Evolutionary conservation across 768 basidiomycete species (phyloP), one percentile per base, ranked within the genome.

Genomic region (Mycena galopus): DNA sequence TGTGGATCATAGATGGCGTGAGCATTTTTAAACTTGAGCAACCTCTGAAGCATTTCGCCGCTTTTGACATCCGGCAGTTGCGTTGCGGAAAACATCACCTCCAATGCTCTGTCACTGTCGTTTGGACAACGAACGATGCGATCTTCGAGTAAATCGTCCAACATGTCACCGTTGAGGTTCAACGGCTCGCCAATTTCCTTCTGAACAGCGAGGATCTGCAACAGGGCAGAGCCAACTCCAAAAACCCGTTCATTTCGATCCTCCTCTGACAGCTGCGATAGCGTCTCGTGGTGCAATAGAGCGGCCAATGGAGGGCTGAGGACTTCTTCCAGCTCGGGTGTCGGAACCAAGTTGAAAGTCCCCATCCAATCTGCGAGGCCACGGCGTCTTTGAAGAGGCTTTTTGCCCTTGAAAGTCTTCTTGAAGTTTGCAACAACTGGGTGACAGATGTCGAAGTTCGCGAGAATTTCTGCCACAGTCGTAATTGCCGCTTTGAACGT

Each of bases 161-260:
- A 35, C 11, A 58, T 58, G n/a, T n/a, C n/a, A n/a, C n/a, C n/a
- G n/a, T n/a, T n/a, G n/a, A n/a, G n/a, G n/a, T n/a, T n/a, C n/a
- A n/a, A 16, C 4, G 61, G 44, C 30, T 63, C 50, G 4, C 17
- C 47, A 14, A 64, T 30, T 37, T 50, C 47, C 16, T 37, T 21
- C n/a, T 64, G 62, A 19, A 53, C 50, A 3, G 62, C 50, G 12
- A 63, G 62, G 32, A 64, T 29, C 33, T 51, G 62, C 3, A 64
- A 12, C 5, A 64, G 47, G 11, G 17, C 62, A 16, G 62, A 64
- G 9, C 50, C 47, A 11, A 53, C 62, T 16, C 30, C 47, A 29
- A 51, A 19, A 4, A 64, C 62, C 32, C 62, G 11, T 44, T 51
- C 14, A 32, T 25, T 16, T 23, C 33, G 62, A 14, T 64, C 61